These are phyloP conservation scores for Pseudocercospora crystallina DNA, from an alignment of 2,329 filamentous ascomycete genomes.

Conservation along the genomic window DNA sequence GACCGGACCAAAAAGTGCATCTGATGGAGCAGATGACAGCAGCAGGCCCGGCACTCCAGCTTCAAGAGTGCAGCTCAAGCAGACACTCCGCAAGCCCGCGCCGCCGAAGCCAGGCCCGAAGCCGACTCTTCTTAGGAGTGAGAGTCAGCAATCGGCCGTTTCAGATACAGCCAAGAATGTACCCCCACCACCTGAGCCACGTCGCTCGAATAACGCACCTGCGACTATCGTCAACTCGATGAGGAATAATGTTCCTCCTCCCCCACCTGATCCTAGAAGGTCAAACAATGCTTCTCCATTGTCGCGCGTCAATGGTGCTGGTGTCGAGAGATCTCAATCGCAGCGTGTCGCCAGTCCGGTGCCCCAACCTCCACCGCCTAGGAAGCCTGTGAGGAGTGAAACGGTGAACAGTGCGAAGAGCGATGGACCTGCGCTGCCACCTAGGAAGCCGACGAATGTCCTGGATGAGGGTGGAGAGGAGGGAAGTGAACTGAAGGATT, in stretches of 20 bases:
- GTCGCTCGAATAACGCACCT: constrained; percentile 16
- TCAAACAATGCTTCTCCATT: constrained; percentile 12
- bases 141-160: constrained; percentile 24
- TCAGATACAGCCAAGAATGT: constrained; percentile 19
- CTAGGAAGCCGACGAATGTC: constrained; percentile 26
- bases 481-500: constrained; percentile 29
- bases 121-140: constrained; percentile 31
- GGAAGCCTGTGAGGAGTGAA: constrained; percentile 17
- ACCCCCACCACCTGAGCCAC: constrained; percentile 25
- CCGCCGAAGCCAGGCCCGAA: constrained; percentile 37
- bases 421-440: constrained; percentile 25
- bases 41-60: constrained; percentile 4
- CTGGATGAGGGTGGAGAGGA: constrained; percentile 30
- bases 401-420: constrained; percentile 7
- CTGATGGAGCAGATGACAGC: constrained; percentile 10
- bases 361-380: constrained; percentile 23
- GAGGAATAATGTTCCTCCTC: constrained; percentile 11
- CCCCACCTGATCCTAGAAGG: constrained; percentile 24
- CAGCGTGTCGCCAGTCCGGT: background rate
- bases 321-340: too few species aligned
- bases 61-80: constrained; percentile 18
- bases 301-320: constrained; percentile 5
- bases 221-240: background rate
- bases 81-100: constrained; percentile 35
- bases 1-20: constrained; percentile 7